A percentile compares a stretch with the other conserved stretches of the same genome.
These are phyloP conservation scores for Metarhizium sp. DNA, from an alignment of 2,329 filamentous ascomycete genomes.

Conservation along the genomic window DNA sequence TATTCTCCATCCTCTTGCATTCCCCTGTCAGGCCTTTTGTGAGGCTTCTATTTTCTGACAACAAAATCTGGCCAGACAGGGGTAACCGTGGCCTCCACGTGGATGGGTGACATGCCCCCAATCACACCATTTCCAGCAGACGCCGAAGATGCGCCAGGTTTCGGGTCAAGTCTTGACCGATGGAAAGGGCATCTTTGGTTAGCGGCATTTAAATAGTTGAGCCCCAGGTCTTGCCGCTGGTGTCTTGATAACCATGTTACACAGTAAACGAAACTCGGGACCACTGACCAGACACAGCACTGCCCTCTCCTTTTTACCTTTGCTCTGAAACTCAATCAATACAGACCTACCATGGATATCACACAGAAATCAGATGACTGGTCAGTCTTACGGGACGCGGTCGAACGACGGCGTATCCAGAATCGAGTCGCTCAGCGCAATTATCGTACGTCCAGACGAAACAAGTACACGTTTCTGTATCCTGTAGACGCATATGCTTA, in stretches of 20 bases:
- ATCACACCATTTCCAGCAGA: neutral
- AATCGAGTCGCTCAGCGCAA: neutral
- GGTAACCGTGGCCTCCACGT: neutral
- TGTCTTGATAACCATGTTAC: neutral
- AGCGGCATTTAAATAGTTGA: neutral
- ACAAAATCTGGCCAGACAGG: neutral
- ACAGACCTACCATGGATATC: neutral
- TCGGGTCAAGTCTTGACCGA: neutral
- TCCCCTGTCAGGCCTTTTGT: too few relatives aligned
- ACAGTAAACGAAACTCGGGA: neutral
- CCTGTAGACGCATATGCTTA: neutral
- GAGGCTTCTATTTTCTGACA: neutral
- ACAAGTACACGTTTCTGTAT: neutral
- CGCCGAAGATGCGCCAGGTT: neutral
- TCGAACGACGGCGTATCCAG: neutral
- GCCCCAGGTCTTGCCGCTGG: neutral
- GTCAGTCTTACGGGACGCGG: neutral
- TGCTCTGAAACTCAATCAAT: neutral
- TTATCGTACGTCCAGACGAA: neutral
- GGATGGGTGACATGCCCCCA: neutral
- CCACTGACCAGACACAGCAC: neutral
- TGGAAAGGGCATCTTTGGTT: neutral
- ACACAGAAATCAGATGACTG: neutral
- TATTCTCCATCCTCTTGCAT: too few relatives aligned
- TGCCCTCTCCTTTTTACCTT: neutral